Evolutionary conservation across 106 monocot species (phyloP).

Genomic region (Acorus gramineus): DNA sequence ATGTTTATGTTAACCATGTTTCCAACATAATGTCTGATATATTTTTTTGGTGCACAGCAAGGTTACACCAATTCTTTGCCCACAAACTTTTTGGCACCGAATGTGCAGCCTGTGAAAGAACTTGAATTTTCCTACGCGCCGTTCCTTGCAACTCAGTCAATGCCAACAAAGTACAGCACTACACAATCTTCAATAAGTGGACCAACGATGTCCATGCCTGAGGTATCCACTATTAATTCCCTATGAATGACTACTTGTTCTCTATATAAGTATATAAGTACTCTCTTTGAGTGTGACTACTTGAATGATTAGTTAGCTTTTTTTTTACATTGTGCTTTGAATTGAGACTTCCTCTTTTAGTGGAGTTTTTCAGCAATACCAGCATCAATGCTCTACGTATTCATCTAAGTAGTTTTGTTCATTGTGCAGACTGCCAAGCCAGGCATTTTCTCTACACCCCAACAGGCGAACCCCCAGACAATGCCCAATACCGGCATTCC

Average conservation of each 20-base stretch:
- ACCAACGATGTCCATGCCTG: slow-evolving; percentile 48
- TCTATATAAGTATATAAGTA: too few species aligned
- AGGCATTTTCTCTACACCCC: neutral
- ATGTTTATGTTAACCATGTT: too few species aligned
- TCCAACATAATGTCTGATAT: too few species aligned
- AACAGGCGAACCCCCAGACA: slow-evolving; percentile 12
- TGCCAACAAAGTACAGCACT: slow-evolving; percentile 62
- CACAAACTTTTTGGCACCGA: slow-evolving; percentile 41
- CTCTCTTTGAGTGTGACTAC: too few species aligned
- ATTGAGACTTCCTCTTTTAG: too few species aligned
- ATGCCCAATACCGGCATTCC: slow-evolving; percentile 35
- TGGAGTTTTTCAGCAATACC: too few species aligned
- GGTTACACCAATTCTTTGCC: slow-evolving; percentile 53
- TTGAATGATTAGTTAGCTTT: too few species aligned
- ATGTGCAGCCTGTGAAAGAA: slow-evolving; percentile 41
- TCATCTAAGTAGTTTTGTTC: too few species aligned
- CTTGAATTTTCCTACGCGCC: slow-evolving; percentile 63
- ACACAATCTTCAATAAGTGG: slow-evolving; percentile 43
- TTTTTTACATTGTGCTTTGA: too few species aligned
- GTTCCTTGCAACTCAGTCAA: slow-evolving; percentile 43
- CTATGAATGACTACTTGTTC: too few species aligned
- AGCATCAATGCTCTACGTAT: too few species aligned
- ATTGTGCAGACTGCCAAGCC: slow-evolving; percentile 46
- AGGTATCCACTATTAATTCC: slow-evolving; percentile 28
- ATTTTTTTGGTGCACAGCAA: slow-evolving; percentile 36